phyloP scores from a whole-genome alignment of 2,329 filamentous ascomycete species.

The Sporothrix globosa region DNA sequence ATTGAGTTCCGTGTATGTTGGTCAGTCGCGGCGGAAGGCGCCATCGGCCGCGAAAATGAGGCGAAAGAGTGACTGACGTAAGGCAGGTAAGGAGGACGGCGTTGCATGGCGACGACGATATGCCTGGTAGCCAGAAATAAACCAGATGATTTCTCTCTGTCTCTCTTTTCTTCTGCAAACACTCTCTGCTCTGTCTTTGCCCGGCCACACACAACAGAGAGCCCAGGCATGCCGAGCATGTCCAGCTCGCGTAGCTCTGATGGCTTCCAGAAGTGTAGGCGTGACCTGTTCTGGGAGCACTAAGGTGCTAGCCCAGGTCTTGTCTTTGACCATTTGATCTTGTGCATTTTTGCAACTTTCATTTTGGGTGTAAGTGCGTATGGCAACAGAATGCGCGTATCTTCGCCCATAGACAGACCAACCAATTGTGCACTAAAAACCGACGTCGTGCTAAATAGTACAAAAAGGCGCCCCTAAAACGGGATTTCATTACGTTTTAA shows the following conservation, averaged over 20 bases:
- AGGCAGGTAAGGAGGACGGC: neutral
- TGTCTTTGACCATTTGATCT: neutral
- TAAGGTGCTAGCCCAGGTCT: constrained; percentile 4
- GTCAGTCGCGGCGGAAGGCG: neutral
- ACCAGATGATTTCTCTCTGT: no score
- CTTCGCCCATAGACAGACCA: neutral
- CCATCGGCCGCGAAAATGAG: constrained; percentile 8
- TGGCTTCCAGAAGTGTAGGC: neutral
- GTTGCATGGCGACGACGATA: neutral
- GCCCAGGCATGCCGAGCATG: neutral
- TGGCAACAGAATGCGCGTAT: neutral
- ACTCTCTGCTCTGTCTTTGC: neutral
- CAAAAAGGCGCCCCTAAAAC: constrained; percentile 1
- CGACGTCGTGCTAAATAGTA: constrained; percentile 8
- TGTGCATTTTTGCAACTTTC: neutral
- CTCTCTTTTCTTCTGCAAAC: no score
- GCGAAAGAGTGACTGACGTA: neutral
- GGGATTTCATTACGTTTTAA: constrained; percentile 39
- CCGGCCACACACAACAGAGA: constrained; percentile 1
- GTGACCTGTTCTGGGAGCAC: constrained; percentile 3
- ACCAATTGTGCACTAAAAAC: constrained; percentile 21
- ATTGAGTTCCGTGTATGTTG: neutral
- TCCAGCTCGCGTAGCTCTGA: neutral
- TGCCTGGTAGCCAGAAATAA: neutral
- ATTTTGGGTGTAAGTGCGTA: neutral